phyloP scores from a whole-genome alignment of 257 asterid genomes.

The Solanum lignicaule region DNA sequence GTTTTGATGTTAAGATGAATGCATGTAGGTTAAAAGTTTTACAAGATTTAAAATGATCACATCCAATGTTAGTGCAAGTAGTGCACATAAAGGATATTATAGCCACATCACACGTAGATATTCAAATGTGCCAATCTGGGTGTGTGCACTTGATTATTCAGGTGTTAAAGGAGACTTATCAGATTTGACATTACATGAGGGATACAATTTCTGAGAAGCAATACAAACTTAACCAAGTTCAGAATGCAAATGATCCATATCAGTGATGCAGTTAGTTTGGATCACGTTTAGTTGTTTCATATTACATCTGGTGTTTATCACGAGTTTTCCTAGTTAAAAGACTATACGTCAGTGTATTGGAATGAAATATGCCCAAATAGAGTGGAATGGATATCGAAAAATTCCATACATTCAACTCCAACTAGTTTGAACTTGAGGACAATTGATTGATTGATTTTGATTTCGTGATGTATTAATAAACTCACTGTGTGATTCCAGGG shows the following conservation, averaged over 20 bases:
- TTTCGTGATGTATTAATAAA: not conserved
- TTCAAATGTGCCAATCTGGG: not conserved
- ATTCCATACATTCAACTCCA: not conserved
- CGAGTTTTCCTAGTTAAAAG: not conserved
- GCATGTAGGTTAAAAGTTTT: not conserved
- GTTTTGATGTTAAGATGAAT: not conserved
- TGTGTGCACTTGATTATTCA: not conserved
- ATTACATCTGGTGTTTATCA: not conserved
- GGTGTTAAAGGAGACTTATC: not conserved
- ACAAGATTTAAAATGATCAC: not conserved
- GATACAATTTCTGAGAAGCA: not conserved
- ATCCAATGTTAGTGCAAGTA: not conserved
- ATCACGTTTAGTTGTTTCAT: not conserved
- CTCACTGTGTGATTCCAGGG: slow-evolving; percentile 31
- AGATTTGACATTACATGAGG: not conserved
- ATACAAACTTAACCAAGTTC: not conserved
- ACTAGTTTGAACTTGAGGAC: not conserved
- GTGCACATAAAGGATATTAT: not conserved
- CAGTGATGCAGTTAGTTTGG: not conserved
- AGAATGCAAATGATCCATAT: not conserved
- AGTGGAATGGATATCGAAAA: not conserved
- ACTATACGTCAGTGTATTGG: not conserved
- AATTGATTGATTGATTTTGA: not conserved
- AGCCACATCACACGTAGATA: not conserved
- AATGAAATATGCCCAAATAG: not conserved